These are phyloP conservation scores for Poa pratensis DNA, from an alignment of 176 grass and related monocot species.

Conservation along the genomic window DNA sequence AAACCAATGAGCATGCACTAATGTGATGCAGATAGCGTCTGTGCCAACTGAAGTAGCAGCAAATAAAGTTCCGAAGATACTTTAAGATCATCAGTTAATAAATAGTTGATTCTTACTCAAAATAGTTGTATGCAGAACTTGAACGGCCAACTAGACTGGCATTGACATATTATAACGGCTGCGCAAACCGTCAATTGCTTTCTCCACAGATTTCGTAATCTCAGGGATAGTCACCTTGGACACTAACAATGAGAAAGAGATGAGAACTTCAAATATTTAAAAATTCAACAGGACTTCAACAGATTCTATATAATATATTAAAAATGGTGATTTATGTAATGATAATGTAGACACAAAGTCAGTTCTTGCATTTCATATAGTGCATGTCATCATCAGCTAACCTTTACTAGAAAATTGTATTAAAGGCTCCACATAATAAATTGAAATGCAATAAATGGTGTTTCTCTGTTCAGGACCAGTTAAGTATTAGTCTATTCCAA, in stretches of 20 bases:
- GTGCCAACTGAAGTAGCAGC: background rate
- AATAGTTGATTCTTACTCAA: slow-evolving; percentile 39
- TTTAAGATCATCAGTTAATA: background rate
- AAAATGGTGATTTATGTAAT: background rate
- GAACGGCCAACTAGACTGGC: slow-evolving; percentile 34
- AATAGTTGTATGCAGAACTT: slow-evolving; percentile 30
- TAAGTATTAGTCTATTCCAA: background rate
- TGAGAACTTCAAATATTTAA: slow-evolving; percentile 18
- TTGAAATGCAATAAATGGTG: background rate
- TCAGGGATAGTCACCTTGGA: slow-evolving; percentile 57
- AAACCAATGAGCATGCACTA: background rate
- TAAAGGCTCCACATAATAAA: background rate
- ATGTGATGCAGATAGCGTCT: background rate
- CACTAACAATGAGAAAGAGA: slow-evolving; percentile 42
- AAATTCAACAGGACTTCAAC: background rate
- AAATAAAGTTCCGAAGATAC: background rate
- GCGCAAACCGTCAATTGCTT: slow-evolving; percentile 46
- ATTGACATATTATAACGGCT: slow-evolving; percentile 52
- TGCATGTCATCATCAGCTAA: slow-evolving; percentile 1
- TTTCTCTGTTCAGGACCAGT: background rate
- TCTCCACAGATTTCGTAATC: slow-evolving; percentile 52
- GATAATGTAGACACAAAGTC: background rate
- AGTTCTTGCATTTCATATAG: background rate
- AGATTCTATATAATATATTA: background rate
- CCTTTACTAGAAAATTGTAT: background rate